A percentile compares a stretch with the other conserved stretches of the same genome.
Evolutionary conservation across 2,329 filamentous ascomycete species (phyloP).

Genomic region (Plenodomus biglobosus): DNA sequence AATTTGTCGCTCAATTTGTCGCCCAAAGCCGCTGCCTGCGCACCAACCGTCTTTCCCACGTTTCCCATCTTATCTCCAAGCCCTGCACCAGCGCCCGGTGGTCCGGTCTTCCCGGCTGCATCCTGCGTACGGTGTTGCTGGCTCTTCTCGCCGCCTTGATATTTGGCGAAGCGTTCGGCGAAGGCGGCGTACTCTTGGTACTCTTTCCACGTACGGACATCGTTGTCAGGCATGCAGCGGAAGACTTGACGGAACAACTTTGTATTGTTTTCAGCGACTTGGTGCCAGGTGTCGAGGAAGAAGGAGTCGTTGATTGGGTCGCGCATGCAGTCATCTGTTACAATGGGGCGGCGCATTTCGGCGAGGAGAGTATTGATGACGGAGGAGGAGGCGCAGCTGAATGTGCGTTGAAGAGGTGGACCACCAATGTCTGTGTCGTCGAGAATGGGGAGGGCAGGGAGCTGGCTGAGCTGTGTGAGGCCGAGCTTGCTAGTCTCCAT

Average conservation of each 20-base stretch:
- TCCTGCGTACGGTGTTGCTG: conserved; percentile 54
- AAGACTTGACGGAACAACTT: conserved; percentile 92
- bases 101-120: conserved; percentile 52
- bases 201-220: conserved; percentile 89
- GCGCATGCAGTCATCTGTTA: conserved; percentile 90
- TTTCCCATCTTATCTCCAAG: conserved; percentile 23
- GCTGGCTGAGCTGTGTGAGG: conserved; percentile 67
- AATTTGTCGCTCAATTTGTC: conserved; percentile 39
- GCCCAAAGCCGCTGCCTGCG: conserved; percentile 26
- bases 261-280: conserved; percentile 90
- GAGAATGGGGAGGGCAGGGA: conserved; percentile 67
- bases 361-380: conserved; percentile 54
- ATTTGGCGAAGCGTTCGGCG: conserved; percentile 71
- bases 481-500: conserved; percentile 68
- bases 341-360: conserved; percentile 71
- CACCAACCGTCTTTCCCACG: conserved; percentile 24
- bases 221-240: conserved; percentile 93
- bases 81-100: conserved; percentile 47
- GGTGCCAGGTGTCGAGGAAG: conserved; percentile 84
- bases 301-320: conserved; percentile 84
- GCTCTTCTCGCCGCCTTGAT: conserved; percentile 58
- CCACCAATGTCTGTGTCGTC: conserved; percentile 85
- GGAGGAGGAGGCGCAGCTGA: conserved; percentile 51
- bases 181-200: conserved; percentile 86
- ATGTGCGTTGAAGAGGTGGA: conserved; percentile 62